Evolutionary conservation across 2,329 filamentous ascomycete genomes (phyloP), one percentile per base, ranked within the genome.

Genomic region (Aspergillus brunneoviolaceus): DNA sequence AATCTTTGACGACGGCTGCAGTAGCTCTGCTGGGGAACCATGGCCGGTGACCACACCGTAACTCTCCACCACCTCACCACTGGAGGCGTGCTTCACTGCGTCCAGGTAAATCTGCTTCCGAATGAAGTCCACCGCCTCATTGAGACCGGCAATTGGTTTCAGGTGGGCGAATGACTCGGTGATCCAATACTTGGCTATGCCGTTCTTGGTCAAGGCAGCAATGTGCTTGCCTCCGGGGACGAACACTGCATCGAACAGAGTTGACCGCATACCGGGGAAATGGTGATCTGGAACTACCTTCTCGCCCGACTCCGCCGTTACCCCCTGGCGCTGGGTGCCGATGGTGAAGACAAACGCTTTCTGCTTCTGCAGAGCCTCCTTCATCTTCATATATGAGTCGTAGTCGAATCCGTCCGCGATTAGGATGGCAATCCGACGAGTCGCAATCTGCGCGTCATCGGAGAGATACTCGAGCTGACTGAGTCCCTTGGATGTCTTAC

Each of bases 151-250:
- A 49, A 95, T 89, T 1, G 89, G 79, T 81, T 94, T 94, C 56
- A 93, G 81, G 62, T 95, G 91, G 0, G 90, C 90, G 65, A 93
- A 95, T 0, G 90, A 88, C 74, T 95, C 91, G 2, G 89, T 84
- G 2, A 94, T 78, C 85, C 89, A 94, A 77, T 93, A 89, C 7
- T 90, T 74, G 0, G 89, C 89, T 16, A 90, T 86, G 0, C 91
- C 90, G 63, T 84, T 91, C 79, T 87, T 87, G 57, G 82, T 77
- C 0, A 95, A 82, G 0, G 84, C 85, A 47, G 81, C 76, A 23
- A 90, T 77, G 0, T 87, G 80, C 0, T 82, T 79, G 1, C 91
- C 91, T 1, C 90, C 90, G 1, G 90, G 90, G 2, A 96, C 78
- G 69, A 92, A 92, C 29, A 93, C 71, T 0, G 89, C 87, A 71